Evolutionary conservation across 225 moss, liverwort and hornwort species (phyloP).

Genomic region (Rhytidiadelphus loreus): DNA sequence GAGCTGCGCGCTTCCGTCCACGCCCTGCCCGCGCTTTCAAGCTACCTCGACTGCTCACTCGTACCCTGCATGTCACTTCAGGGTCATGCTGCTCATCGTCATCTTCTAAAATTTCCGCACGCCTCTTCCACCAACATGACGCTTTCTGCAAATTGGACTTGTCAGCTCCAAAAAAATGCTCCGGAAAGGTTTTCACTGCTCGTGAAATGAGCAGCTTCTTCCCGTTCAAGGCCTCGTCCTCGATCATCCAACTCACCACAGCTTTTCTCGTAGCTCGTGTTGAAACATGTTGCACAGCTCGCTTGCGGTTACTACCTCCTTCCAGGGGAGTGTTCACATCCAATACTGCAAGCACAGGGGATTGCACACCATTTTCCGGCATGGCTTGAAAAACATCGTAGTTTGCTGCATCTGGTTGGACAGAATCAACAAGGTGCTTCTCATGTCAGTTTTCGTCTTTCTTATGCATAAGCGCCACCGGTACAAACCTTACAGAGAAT

Average conservation of each 20-base stretch:
- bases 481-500: neutral
- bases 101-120: constrained; percentile 24
- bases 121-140: constrained; percentile 40
- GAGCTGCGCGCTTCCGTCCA: constrained; percentile 32
- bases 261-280: constrained; percentile 28
- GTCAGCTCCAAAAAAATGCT: constrained; percentile 33
- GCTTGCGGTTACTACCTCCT: constrained; percentile 18
- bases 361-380: neutral
- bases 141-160: constrained; percentile 44
- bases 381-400: neutral
- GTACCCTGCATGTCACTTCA: constrained; percentile 24
- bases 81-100: constrained; percentile 14
- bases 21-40: constrained; percentile 38
- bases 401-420: neutral
- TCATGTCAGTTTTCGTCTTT: neutral
- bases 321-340: constrained; percentile 18
- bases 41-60: constrained; percentile 21
- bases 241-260: constrained; percentile 36
- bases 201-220: constrained; percentile 32
- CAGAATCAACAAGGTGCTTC: neutral
- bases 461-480: neutral
- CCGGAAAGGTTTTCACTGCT: constrained; percentile 40
- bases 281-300: constrained; percentile 42
- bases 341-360: neutral
- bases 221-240: constrained; percentile 29